Percentiles rank a stretch among this genome's conserved stretches.
Conservation (phyloP, 2,329 filamentous ascomycete genomes). For the Fusarium sp. region DNA sequence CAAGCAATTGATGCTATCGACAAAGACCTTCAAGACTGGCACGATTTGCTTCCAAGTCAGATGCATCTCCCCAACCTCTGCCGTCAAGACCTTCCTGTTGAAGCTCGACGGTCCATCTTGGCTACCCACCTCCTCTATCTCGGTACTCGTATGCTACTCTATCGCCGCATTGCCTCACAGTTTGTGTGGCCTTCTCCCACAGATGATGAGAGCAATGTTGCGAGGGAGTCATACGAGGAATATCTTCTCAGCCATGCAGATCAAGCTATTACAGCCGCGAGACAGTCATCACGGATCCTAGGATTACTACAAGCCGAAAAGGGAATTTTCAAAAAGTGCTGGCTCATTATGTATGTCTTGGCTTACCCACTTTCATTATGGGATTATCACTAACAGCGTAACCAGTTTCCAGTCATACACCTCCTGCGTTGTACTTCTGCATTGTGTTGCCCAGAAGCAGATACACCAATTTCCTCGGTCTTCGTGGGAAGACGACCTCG, state of each 20-base stretch:
- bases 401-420: not conserved
- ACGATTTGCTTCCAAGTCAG: not conserved
- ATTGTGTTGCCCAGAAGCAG: not conserved
- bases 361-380: not conserved
- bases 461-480: not conserved
- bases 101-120: not conserved
- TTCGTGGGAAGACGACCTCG: not conserved
- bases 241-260: not conserved
- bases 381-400: not conserved
- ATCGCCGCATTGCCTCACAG: not conserved
- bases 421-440: not conserved
- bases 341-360: not conserved
- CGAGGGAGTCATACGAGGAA: not conserved
- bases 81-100: not conserved
- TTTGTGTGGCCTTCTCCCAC: not conserved
- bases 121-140: slow-evolving; percentile 1
- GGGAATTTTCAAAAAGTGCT: not conserved
- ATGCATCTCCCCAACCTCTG: not conserved
- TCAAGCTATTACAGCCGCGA: not conserved
- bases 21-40: not conserved
- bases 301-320: not conserved
- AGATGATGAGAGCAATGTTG: not conserved
- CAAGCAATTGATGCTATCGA: not conserved
- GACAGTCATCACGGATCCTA: not conserved
- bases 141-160: not conserved